Evolutionary conservation across 139 green algal species (phyloP), one percentile per base, ranked within the genome.

Genomic region (Diplosphaera chodatii): DNA sequence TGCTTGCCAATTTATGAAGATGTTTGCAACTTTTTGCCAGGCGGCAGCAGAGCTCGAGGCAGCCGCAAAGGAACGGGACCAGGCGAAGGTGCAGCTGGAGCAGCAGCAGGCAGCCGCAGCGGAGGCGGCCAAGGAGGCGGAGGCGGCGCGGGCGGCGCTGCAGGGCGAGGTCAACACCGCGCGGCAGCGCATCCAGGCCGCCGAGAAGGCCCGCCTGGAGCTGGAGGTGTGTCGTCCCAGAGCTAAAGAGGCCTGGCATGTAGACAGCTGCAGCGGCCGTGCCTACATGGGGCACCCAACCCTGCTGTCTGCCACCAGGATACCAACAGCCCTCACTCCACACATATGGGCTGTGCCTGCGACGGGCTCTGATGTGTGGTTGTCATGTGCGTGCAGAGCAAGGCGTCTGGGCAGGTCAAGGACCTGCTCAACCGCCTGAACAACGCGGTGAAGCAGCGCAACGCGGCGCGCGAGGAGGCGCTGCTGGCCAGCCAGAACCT

Each of bases 371-470:
- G n/a, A n/a, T n/a, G n/a, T n/a, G n/a, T n/a, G n/a, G n/a, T n/a
- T n/a, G n/a, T n/a, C n/a, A n/a, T n/a, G n/a, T n/a, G n/a, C n/a
- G n/a, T n/a, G 76, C 70, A 80, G 69, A 69, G 55, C 55, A 74
- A 81, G 55, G 63, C 71, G 20, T 59, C 37, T 18, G 63, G 48
- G 48, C 30, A 68, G 68, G 69, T 71, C 40, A 71, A 80, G 4
- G 80, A 90, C 72, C 64, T 88, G 30, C 78, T 85, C 67, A 79
- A 67, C 15, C 71, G 84, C 32, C 84, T 97, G 80, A 88, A 91
- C 80, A 97, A 97, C 73, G 91, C 90, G 1, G 83, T 91, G 72
- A 74, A 78, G 32, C 90, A 96, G 83, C 81, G 91, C 28, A 87
- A 97, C 71, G 88, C 90, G 55, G 92, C 91, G 13, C 84, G 89